Percentiles rank a stretch among this genome's conserved stretches.
Evolutionary conservation across 2,329 filamentous ascomycete species (phyloP).

Genomic region (Endocalyx cinctus): DNA sequence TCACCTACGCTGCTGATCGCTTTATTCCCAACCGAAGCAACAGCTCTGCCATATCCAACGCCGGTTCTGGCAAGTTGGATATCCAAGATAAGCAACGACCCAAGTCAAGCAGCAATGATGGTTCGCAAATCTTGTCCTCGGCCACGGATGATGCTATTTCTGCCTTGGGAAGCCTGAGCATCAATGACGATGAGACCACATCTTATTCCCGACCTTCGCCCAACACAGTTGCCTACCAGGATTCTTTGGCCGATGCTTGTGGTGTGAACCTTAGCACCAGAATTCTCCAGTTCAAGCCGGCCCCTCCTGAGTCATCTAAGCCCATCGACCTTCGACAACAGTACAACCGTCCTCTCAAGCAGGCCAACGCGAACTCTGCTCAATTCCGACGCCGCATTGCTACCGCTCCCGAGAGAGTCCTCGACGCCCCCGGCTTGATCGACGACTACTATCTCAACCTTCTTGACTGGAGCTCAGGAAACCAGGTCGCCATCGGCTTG

Average conservation of each 20-base stretch:
- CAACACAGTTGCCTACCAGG: slow-evolving; percentile 85
- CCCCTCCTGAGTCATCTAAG: slow-evolving; percentile 95
- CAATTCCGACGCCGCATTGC: slow-evolving; percentile 90
- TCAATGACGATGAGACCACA: slow-evolving; percentile 65
- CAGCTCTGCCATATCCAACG: slow-evolving; percentile 81
- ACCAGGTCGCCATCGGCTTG: slow-evolving; percentile 96
- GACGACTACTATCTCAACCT: slow-evolving; percentile 99
- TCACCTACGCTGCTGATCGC: slow-evolving; percentile 78
- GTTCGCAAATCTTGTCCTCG: slow-evolving; percentile 70
- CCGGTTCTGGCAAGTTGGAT: slow-evolving; percentile 79
- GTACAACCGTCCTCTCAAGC: slow-evolving; percentile 93
- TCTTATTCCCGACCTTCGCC: slow-evolving; percentile 76
- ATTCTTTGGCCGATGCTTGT: slow-evolving; percentile 83
- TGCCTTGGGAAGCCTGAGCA: slow-evolving; percentile 73
- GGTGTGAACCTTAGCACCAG: slow-evolving; percentile 90
- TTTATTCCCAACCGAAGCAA: slow-evolving; percentile 94
- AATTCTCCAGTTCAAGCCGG: slow-evolving; percentile 97
- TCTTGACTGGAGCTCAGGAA: slow-evolving; percentile 94
- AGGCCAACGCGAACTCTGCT: slow-evolving; percentile 66
- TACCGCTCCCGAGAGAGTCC: slow-evolving; percentile 89
- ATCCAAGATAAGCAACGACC: slow-evolving; percentile 63
- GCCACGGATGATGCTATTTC: slow-evolving; percentile 76
- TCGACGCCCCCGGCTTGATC: slow-evolving; percentile 91
- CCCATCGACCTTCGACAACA: slow-evolving; percentile 95
- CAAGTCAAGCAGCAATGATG: slow-evolving; percentile 66